Evolutionary conservation across 345 rosid species (phyloP).

Genomic region (Citrus unshiu): DNA sequence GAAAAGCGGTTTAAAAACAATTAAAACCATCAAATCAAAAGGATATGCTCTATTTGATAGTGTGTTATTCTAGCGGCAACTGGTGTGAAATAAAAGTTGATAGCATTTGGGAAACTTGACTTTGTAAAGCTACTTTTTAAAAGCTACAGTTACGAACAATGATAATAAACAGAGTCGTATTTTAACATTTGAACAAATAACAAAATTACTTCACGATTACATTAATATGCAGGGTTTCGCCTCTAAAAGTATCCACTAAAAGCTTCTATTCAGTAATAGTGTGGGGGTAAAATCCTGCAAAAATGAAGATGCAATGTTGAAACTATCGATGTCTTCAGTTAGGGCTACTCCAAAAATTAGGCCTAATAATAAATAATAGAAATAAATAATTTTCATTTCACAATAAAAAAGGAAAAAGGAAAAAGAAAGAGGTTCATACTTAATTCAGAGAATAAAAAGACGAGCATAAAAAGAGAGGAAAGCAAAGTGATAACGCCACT

Average conservation of each 20-base stretch:
- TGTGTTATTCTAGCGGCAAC: too few species aligned
- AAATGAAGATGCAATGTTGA: not conserved
- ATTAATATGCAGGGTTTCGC: conserved; percentile 80
- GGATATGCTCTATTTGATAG: too few species aligned
- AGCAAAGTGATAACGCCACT: conserved; percentile 86
- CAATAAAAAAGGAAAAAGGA: not conserved
- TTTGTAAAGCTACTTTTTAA: too few species aligned
- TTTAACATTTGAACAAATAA: too few species aligned
- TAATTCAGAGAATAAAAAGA: conserved; percentile 94
- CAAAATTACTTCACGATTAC: conserved; percentile 36
- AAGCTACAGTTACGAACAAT: too few species aligned
- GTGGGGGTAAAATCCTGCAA: conserved; percentile 74
- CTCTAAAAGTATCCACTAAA: conserved; percentile 92
- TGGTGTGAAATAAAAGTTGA: too few species aligned
- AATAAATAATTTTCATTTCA: not conserved
- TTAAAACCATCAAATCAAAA: too few species aligned
- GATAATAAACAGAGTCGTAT: too few species aligned
- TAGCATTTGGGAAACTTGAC: too few species aligned
- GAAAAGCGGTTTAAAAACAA: too few species aligned
- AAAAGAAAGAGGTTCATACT: conserved; percentile 33
- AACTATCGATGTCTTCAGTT: too few species aligned
- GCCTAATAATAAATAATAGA: not conserved
- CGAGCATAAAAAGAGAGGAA: conserved; percentile 84
- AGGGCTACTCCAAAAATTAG: not conserved
- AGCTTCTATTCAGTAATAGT: conserved; percentile 85